Evolutionary conservation across 2,329 filamentous ascomycete genomes (phyloP).

Genomic region (Xylaria sp.): DNA sequence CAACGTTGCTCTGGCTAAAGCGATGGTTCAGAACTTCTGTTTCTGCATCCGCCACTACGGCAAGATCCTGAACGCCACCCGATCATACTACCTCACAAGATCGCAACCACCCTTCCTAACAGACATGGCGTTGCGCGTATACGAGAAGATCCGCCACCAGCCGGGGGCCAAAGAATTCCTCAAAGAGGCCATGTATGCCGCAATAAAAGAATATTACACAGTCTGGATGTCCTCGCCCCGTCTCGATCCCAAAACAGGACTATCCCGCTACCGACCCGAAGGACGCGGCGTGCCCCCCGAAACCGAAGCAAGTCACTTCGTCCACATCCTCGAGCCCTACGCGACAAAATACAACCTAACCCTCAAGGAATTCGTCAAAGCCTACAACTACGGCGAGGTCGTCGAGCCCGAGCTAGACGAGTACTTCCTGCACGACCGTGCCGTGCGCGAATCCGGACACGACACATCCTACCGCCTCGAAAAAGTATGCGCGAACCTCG

Average conservation of each 20-base stretch:
- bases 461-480: constrained; percentile 95
- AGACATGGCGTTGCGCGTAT: constrained; percentile 92
- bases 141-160: constrained; percentile 87
- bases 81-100: constrained; percentile 89
- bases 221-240: constrained; percentile 81
- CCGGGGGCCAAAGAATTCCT: constrained; percentile 77
- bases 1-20: constrained; percentile 79
- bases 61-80: constrained; percentile 95
- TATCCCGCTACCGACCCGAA: constrained; percentile 80
- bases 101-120: constrained; percentile 96
- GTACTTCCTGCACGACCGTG: constrained; percentile 94
- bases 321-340: constrained; percentile 76
- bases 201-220: constrained; percentile 93
- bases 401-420: constrained; percentile 84
- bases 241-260: constrained; percentile 67
- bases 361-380: constrained; percentile 78
- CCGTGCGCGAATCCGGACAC: constrained; percentile 92
- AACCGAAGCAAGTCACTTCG: constrained; percentile 82
- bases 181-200: constrained; percentile 71
- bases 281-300: constrained; percentile 85
- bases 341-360: constrained; percentile 76
- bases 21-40: constrained; percentile 94
- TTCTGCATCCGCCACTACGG: constrained; percentile 98
- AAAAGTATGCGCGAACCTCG: constrained; percentile 77
- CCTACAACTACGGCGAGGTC: constrained; percentile 76